Evolutionary conservation across 2,329 filamentous ascomycete species (phyloP).

Genomic region (Sporothrix schenckii): DNA sequence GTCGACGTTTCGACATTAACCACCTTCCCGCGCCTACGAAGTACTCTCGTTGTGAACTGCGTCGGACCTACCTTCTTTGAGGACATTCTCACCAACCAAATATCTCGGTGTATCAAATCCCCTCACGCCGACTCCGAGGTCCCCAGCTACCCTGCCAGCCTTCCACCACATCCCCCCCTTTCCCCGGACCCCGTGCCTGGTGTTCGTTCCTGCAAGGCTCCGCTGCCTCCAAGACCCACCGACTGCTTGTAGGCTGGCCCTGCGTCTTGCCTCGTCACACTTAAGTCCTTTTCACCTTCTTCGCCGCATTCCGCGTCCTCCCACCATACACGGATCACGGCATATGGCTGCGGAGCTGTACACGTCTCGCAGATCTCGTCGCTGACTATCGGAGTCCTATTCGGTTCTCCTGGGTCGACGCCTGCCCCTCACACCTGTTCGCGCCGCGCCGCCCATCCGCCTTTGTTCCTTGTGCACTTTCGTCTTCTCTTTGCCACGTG

Average conservation of each 20-base stretch:
- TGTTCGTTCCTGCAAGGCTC: slow-evolving; percentile 6
- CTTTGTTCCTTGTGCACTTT: neutral
- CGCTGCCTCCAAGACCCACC: slow-evolving; percentile 11
- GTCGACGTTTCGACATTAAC: slow-evolving; percentile 23
- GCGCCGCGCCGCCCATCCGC: neutral
- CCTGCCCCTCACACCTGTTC: neutral
- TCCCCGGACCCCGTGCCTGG: too few species aligned
- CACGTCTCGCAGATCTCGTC: slow-evolving; percentile 19
- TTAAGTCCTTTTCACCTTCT: neutral
- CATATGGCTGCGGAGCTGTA: neutral
- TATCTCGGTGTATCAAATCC: slow-evolving; percentile 25
- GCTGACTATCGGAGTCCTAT: neutral
- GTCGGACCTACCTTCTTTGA: neutral
- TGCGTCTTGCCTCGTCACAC: slow-evolving; percentile 10
- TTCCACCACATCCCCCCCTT: neutral
- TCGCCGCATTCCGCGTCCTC: neutral
- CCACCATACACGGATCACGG: neutral
- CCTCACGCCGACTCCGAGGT: neutral
- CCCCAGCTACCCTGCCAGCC: neutral
- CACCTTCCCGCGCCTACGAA: slow-evolving; percentile 1
- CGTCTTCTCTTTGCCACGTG: slow-evolving; percentile 9
- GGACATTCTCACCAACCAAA: slow-evolving; percentile 25
- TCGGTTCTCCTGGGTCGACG: neutral
- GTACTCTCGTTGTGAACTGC: neutral
- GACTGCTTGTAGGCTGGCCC: neutral